These are phyloP conservation scores for Dothideomycetes sp. DNA, from an alignment of 2,329 filamentous ascomycete species.

Conservation along the genomic window DNA sequence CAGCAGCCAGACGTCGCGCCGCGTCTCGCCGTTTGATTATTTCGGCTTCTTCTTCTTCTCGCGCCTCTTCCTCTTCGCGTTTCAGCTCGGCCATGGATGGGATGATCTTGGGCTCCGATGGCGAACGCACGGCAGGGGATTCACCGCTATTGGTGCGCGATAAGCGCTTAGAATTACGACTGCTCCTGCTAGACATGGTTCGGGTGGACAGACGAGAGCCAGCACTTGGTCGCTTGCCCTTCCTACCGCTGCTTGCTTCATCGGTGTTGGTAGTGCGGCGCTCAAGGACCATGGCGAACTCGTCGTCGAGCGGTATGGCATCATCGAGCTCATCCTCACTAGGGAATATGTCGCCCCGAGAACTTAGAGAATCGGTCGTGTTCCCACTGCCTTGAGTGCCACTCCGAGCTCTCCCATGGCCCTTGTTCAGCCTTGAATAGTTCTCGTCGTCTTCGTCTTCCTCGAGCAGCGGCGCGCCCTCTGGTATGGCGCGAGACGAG, in stretches of 20 bases:
- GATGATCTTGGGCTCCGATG: constrained; percentile 17
- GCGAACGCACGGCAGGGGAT: too few species aligned
- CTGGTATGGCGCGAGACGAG: constrained; percentile 34
- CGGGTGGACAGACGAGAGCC: constrained; percentile 36
- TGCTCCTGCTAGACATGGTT: constrained; percentile 35
- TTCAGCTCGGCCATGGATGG: constrained; percentile 45
- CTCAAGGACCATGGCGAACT: constrained; percentile 76
- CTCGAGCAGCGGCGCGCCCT: constrained; percentile 62
- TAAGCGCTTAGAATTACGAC: constrained; percentile 15
- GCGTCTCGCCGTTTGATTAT: constrained; percentile 42
- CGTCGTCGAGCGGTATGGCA: constrained; percentile 83
- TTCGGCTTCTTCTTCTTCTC: constrained; percentile 44
- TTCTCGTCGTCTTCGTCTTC: constrained; percentile 40
- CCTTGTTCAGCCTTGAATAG: constrained; percentile 17
- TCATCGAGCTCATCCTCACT: constrained; percentile 83
- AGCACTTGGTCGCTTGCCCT: constrained; percentile 31
- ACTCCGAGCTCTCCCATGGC: constrained; percentile 53
- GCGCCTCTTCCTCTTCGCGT: constrained; percentile 44
- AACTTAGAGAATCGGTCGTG: constrained; percentile 77
- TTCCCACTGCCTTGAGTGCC: constrained; percentile 68
- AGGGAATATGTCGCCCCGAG: constrained; percentile 79
- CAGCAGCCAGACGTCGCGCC: constrained; percentile 43
- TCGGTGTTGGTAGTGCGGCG: constrained; percentile 46
- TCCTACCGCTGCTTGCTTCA: constrained; percentile 60
- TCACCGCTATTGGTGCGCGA: too few species aligned